Evolutionary conservation across 1,284 basidiomycete species (phyloP).

Genomic region (Cryptococcus depauperatus): DNA sequence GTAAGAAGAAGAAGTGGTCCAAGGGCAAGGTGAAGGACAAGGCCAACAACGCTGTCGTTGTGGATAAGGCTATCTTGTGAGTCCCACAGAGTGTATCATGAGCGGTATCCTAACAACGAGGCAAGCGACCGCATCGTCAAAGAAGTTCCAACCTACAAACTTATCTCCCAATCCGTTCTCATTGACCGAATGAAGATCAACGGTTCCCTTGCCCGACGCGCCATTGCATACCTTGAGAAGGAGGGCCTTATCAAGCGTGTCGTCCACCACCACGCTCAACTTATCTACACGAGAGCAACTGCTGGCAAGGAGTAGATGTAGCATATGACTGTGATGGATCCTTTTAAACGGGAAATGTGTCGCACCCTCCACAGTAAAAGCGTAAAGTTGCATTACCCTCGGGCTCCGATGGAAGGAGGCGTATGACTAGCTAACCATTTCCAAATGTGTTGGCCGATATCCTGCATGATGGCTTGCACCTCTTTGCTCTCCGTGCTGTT

Average conservation of each 20-base stretch:
- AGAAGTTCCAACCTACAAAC: constrained; percentile 99
- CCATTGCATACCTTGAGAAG: constrained; percentile 88
- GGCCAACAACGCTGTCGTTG: constrained; percentile 76
- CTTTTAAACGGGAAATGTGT: too few species aligned
- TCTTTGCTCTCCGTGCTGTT: constrained; percentile 26
- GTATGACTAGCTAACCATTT: constrained; percentile 23
- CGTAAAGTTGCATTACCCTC: too few species aligned
- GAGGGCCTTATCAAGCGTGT: constrained; percentile 94
- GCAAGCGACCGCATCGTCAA: constrained; percentile 90
- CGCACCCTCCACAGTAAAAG: too few species aligned
- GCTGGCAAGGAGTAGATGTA: constrained; percentile 40
- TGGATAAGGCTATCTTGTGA: constrained; percentile 64
- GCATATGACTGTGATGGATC: constrained; percentile 16
- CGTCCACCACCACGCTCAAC: constrained; percentile 89
- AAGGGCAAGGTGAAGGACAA: constrained; percentile 99
- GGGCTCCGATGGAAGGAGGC: constrained; percentile 10
- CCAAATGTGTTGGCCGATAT: constrained; percentile 37
- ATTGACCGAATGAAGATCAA: constrained; percentile 87
- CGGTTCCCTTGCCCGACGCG: constrained; percentile 86
- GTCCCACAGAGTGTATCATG: constrained; percentile 9
- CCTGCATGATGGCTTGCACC: constrained; percentile 33
- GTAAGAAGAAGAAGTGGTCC: constrained; percentile 99
- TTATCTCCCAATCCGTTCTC: constrained; percentile 95
- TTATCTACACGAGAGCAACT: constrained; percentile 57
- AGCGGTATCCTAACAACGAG: neutral